Base-by-base conservation (phyloP, 2,329 filamentous ascomycete species). In the Chaetomium sp. region DNA sequence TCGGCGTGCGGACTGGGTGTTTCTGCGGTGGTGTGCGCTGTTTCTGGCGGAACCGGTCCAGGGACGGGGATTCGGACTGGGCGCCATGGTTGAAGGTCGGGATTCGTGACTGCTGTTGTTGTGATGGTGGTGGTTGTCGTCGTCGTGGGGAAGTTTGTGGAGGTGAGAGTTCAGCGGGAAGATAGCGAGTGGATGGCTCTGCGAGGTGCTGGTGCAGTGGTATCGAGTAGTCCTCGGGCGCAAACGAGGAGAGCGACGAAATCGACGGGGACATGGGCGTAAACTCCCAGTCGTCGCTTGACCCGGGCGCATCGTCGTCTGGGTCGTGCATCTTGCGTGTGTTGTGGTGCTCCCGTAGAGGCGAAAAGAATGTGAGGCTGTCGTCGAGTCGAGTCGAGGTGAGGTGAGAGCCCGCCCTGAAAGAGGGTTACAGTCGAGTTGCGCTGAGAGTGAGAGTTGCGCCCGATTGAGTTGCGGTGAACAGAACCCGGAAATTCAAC, bases 191-290 rank as follows among this genome's bases (percentile, higher is more conserved):
- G 33, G 9, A 34, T 11, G 43, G 47, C 11, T 9, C 19, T 33
- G 40, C 33, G 6, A 42, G 37, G 33, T 43, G 42, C 36, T 53
- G 53, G n/a, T 37, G 48, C 0, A 49, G 12, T 3, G 52, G 49
- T 12, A 54, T 38, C 4, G 57, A 56, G 34, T 40, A 54, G 4
- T 59, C 57, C 10, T 59, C 57, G 7, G 57, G 57, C 0, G 52
- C 46, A 33, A 59, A 59, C 2, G 57, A 59, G 2, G 57, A 59
- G 6, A 59, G 54, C 3, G 57, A 54, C 3, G 57, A 59, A 36
- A 59, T 56, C 6, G 57, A 52, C 4, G 57, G 57, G 5, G 57
- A 56, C 5, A 52, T 12, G 1, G 19, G 19, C 19, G 33, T 49
- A 11, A 54, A 10, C 14, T 59, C 57, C 57, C 57, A 59, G 52